A percentile compares a stretch with the other conserved stretches of the same genome.
Conservation (phyloP, 441 rosid species). For the Macaranga tanarius region DNA sequence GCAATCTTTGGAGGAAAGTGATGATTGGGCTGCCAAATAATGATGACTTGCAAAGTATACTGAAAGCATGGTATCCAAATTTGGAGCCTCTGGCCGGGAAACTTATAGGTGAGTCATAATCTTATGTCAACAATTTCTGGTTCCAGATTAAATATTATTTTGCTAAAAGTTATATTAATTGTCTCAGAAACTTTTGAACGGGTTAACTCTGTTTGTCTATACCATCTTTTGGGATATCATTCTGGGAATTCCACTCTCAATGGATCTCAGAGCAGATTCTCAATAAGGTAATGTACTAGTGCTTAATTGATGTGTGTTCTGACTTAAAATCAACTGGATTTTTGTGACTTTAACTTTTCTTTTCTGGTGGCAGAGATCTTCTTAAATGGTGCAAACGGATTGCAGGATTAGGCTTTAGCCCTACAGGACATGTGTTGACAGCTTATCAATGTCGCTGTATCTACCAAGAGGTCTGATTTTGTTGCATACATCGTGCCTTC, state of each 20-base stretch:
- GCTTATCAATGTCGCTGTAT: constrained; percentile 50
- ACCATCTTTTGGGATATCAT: constrained; percentile 38
- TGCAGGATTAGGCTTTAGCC: constrained; percentile 40
- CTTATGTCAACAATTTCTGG: constrained; percentile 16
- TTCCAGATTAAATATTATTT: constrained; percentile 20
- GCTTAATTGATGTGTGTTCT: constrained; percentile 11
- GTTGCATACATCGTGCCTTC: constrained; percentile 6
- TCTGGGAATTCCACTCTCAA: constrained; percentile 42
- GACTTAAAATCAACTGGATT: constrained; percentile 14
- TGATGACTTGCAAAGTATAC: constrained; percentile 63
- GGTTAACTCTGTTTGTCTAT: constrained; percentile 42
- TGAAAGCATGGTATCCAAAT: constrained; percentile 67
- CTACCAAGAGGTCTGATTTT: constrained; percentile 72
- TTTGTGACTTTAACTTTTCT: constrained; percentile 22
- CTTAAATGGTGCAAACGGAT: constrained; percentile 97
- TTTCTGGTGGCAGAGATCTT: constrained; percentile 72
- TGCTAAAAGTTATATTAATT: constrained; percentile 23
- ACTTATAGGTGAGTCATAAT: constrained; percentile 62
- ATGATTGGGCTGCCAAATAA: constrained; percentile 66
- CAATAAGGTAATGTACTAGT: constrained; percentile 56
- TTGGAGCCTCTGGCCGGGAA: constrained; percentile 63
- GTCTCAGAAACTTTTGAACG: constrained; percentile 72
- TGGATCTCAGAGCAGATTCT: constrained; percentile 55
- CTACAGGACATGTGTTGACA: constrained; percentile 38
- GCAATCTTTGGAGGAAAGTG: constrained; percentile 86